phyloP scores from a whole-genome alignment of 2,329 filamentous ascomycete species.

The Annulohypoxylon truncatum region DNA sequence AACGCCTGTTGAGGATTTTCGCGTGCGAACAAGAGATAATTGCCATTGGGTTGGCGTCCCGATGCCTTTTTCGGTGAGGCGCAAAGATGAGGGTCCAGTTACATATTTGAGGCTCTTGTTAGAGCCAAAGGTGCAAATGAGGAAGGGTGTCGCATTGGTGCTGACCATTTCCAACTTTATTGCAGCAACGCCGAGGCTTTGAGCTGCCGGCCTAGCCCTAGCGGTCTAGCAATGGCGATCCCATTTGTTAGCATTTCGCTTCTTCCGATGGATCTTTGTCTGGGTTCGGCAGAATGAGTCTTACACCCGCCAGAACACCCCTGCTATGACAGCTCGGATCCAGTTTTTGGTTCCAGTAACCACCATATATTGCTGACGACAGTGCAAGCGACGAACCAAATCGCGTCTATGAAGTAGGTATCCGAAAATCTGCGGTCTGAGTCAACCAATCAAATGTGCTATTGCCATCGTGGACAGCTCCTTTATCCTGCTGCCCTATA shows the following conservation, averaged over 20 bases:
- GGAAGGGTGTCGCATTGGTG: neutral
- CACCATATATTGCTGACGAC: conserved; percentile 7
- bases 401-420: neutral
- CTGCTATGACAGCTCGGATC: conserved; percentile 14
- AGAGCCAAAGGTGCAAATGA: neutral
- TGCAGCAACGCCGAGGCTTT: neutral
- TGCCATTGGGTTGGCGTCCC: conserved; percentile 4
- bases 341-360: conserved; percentile 7
- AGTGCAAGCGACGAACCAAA: neutral
- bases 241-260: conserved; percentile 1
- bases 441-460: conserved; percentile 23
- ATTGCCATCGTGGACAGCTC: neutral
- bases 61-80: neutral
- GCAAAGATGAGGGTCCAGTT: neutral
- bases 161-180: neutral
- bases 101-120: neutral
- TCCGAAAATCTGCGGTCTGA: conserved; percentile 20
- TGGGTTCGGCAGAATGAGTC: conserved; percentile 19
- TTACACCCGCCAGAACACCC: conserved; percentile 15
- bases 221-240: conserved; percentile 5
- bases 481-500: neutral
- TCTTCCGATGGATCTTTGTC: neutral
- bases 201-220: neutral
- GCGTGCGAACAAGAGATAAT: neutral
- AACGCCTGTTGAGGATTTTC: neutral